A percentile compares a stretch with the other conserved stretches of the same genome.
Conservation (phyloP, 805 yeast species). For the Kregervanrija pseudodelftensis region DNA sequence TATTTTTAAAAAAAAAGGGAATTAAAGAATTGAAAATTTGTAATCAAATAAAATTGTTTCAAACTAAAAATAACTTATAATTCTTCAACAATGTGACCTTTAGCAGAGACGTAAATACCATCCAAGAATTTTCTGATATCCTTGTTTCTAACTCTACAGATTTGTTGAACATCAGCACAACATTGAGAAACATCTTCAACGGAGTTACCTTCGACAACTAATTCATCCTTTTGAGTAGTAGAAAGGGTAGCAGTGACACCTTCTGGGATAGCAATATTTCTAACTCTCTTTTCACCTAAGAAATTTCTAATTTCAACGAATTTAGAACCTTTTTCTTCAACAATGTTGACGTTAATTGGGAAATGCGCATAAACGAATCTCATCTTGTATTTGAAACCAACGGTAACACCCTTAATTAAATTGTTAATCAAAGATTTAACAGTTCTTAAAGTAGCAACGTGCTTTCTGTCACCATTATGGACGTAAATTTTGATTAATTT, state of each 20-base stretch:
- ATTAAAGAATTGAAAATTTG: constrained; percentile 1
- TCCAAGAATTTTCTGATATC: constrained; percentile 99
- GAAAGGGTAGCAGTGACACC: constrained; percentile 87
- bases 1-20: neutral
- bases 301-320: constrained; percentile 97
- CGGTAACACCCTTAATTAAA: constrained; percentile 97
- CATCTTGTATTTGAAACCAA: constrained; percentile 99
- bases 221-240: constrained; percentile 86
- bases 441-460: constrained; percentile 98
- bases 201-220: constrained; percentile 89
- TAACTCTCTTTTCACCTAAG: constrained; percentile 98
- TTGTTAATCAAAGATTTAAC: constrained; percentile 92
- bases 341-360: constrained; percentile 97
- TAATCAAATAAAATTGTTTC: neutral
- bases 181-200: constrained; percentile 96
- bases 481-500: constrained; percentile 80
- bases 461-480: constrained; percentile 99
- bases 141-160: constrained; percentile 98
- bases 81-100: constrained; percentile 71
- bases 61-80: constrained; percentile 6
- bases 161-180: constrained; percentile 97
- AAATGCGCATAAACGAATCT: constrained; percentile 99
- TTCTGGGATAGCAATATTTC: constrained; percentile 76
- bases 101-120: constrained; percentile 98
- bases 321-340: constrained; percentile 67